Evolutionary conservation across 441 rosid species (phyloP).

Genomic region (Adansonia grandidieri): DNA sequence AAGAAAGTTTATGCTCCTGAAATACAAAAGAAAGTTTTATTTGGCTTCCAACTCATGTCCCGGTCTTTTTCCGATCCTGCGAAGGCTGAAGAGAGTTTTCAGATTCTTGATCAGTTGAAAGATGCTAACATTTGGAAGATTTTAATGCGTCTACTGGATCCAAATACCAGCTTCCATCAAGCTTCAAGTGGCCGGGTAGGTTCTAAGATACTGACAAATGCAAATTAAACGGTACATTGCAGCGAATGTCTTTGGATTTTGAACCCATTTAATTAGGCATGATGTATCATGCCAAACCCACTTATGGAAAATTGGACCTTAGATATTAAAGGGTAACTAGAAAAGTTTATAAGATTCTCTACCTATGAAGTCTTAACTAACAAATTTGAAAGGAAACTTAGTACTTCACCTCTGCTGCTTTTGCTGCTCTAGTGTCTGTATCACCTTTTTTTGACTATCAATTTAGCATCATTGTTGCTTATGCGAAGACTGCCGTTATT

Average conservation of each 20-base stretch:
- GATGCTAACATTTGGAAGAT: conserved; percentile 96
- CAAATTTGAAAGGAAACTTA: neutral
- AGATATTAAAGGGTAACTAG: neutral
- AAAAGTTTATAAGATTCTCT: neutral
- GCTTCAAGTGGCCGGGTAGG: conserved; percentile 78
- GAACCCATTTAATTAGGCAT: neutral
- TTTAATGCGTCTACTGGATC: conserved; percentile 71
- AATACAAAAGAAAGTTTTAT: conserved; percentile 72
- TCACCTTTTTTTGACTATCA: neutral
- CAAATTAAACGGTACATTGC: neutral
- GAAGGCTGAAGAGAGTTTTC: conserved; percentile 91
- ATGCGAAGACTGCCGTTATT: neutral
- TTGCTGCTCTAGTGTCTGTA: neutral
- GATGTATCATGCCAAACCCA: neutral
- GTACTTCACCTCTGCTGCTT: neutral
- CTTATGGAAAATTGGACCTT: neutral
- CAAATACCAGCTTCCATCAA: conserved; percentile 68
- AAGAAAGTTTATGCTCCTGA: conserved; percentile 77
- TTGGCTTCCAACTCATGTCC: conserved; percentile 90
- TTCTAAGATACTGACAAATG: conserved; percentile 26
- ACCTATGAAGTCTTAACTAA: conserved; percentile 7
- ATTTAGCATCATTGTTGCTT: neutral
- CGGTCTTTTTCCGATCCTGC: conserved; percentile 83
- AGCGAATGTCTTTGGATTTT: neutral
- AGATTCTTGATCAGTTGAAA: conserved; percentile 90